phyloP scores from a whole-genome alignment of 805 yeast species.

The Candida sonorensis region DNA sequence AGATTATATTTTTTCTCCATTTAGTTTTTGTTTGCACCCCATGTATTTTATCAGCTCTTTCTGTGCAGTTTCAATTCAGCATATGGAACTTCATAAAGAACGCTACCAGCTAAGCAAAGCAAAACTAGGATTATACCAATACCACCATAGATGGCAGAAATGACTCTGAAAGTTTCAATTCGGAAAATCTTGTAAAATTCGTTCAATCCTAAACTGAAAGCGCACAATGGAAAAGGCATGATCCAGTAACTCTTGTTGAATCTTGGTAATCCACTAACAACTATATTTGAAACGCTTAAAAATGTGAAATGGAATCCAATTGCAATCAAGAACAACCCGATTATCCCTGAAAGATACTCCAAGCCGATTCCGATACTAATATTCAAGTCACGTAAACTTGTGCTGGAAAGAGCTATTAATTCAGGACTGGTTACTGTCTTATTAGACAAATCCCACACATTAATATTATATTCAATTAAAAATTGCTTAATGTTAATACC shows the following conservation, averaged over 20 bases:
- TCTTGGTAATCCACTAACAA: constrained; percentile 22
- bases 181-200: constrained; percentile 40
- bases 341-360: constrained; percentile 8
- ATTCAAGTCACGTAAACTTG: no score
- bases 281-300: constrained; percentile 30
- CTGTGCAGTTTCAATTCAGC: constrained; percentile 3
- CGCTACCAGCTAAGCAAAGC: constrained; percentile 29
- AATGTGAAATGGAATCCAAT: constrained; percentile 33
- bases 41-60: not conserved
- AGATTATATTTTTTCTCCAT: no score
- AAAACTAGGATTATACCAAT: constrained; percentile 39
- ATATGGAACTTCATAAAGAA: constrained; percentile 26
- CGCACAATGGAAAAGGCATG: constrained; percentile 81
- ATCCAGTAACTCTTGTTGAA: constrained; percentile 64
- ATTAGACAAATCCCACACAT: not conserved
- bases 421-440: not conserved
- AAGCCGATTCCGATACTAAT: no score
- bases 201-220: constrained; percentile 55
- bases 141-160: constrained; percentile 55
- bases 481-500: constrained; percentile 15
- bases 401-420: no score
- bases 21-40: no score
- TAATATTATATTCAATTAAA: constrained; percentile 5
- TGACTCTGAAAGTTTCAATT: constrained; percentile 49
- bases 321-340: constrained; percentile 13